Percentiles rank a stretch among this genome's conserved stretches.
Conservation (phyloP, 1,284 basidiomycete species). For the Boletellus sp. region DNA sequence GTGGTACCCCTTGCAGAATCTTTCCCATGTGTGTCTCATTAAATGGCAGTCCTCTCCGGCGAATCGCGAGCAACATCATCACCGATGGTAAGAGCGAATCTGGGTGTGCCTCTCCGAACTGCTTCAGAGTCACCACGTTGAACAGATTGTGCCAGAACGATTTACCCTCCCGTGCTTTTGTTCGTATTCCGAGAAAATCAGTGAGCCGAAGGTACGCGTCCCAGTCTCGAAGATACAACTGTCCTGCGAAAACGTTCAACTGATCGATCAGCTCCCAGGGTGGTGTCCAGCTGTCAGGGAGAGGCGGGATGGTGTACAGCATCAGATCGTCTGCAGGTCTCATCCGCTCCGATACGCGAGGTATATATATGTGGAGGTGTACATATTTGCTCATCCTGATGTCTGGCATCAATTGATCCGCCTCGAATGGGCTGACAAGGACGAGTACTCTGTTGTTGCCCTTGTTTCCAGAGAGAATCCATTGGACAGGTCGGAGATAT, state of each 20-base stretch:
- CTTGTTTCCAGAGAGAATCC: conserved; percentile 35
- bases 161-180: no score
- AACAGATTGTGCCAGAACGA: no score
- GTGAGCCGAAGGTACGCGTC: conserved; percentile 24
- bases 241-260: conserved; percentile 37
- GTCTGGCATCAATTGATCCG: conserved; percentile 35
- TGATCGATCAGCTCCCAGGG: not conserved
- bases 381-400: conserved; percentile 34
- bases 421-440: conserved; percentile 42
- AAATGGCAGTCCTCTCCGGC: not conserved
- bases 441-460: conserved; percentile 21
- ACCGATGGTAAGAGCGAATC: not conserved
- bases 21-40: not conserved
- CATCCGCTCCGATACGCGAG: conserved; percentile 34
- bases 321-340: conserved; percentile 37
- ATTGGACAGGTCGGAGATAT: conserved; percentile 39
- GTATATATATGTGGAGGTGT: conserved; percentile 39
- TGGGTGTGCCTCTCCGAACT: no score
- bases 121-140: no score
- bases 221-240: conserved; percentile 12
- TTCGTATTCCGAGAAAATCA: not conserved
- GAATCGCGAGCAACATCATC: not conserved
- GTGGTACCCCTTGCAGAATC: not conserved
- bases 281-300: not conserved
- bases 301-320: conserved; percentile 24